A percentile compares a stretch with the other conserved stretches of the same genome.
These are phyloP conservation scores for Poa annua DNA, from an alignment of 176 grass and related monocot species.

Conservation along the genomic window DNA sequence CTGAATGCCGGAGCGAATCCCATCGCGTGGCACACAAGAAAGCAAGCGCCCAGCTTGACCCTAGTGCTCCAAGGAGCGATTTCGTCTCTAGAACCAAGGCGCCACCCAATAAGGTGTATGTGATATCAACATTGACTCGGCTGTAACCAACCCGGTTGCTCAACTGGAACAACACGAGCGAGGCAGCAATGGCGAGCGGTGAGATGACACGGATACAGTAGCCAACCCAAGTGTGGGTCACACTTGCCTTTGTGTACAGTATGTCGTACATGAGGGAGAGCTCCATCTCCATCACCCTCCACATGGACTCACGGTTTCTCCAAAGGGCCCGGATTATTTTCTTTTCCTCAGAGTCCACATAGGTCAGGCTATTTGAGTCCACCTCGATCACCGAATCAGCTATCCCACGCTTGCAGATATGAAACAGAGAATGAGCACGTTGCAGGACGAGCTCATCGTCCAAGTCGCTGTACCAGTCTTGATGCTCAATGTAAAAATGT, in stretches of 20 bases:
- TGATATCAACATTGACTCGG: constrained; percentile 27
- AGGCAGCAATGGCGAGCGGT: background rate
- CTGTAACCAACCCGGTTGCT: background rate
- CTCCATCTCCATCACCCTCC: constrained; percentile 24
- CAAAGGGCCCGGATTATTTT: background rate
- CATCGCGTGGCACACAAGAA: background rate
- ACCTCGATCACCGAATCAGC: background rate
- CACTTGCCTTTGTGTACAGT: constrained; percentile 50
- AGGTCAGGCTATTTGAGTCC: background rate
- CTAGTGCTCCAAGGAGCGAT: background rate
- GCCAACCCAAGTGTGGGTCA: constrained; percentile 14
- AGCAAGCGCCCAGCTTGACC: background rate
- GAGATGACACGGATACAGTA: constrained; percentile 30
- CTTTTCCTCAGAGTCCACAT: background rate
- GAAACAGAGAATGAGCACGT: background rate
- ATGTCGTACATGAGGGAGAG: constrained; percentile 43
- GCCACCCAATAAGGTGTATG: constrained; percentile 41
- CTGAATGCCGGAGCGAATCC: background rate
- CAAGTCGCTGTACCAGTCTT: background rate
- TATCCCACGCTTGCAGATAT: constrained; percentile 1
- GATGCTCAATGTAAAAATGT: background rate
- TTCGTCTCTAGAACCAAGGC: constrained; percentile 7
- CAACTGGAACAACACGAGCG: background rate
- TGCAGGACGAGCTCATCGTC: background rate
- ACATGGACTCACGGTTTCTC: background rate